Evolutionary conservation across 2,329 filamentous ascomycete species (phyloP).

Genomic region (Ceratocystis colombiana): DNA sequence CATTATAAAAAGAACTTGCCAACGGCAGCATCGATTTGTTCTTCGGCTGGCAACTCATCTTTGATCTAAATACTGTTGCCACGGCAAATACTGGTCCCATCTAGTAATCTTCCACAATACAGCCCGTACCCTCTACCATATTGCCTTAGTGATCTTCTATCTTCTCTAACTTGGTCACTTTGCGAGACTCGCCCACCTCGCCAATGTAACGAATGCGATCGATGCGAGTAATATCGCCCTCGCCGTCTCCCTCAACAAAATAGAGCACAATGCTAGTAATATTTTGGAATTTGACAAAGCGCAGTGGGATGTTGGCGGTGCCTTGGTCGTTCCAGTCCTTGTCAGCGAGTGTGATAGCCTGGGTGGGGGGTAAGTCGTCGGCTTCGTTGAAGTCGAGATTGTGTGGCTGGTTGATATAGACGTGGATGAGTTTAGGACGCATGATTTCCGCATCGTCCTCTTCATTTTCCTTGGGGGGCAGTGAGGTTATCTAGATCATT

Average conservation of each 20-base stretch:
- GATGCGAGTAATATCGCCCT: slow-evolving; percentile 74
- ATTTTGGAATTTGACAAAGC: slow-evolving; percentile 97
- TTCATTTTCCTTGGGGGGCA: slow-evolving; percentile 49
- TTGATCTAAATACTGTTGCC: not conserved
- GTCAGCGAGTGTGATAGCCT: slow-evolving; percentile 62
- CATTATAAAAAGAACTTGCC: not conserved
- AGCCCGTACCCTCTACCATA: not conserved
- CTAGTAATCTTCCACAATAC: not conserved
- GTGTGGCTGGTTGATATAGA: slow-evolving; percentile 81
- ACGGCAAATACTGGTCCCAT: not conserved
- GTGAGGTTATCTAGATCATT: slow-evolving; percentile 64
- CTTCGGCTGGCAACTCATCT: not conserved
- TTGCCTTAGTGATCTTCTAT: slow-evolving; percentile 56
- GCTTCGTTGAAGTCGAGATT: slow-evolving; percentile 94
- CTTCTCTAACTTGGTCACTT: slow-evolving; percentile 93
- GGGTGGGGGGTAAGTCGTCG: slow-evolving; percentile 71
- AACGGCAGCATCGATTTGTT: not conserved
- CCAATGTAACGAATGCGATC: slow-evolving; percentile 73
- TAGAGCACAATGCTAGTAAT: slow-evolving; percentile 80
- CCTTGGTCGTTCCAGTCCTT: slow-evolving; percentile 74
- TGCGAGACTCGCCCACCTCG: slow-evolving; percentile 80
- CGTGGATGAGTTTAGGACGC: slow-evolving; percentile 69
- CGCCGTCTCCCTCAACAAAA: slow-evolving; percentile 70
- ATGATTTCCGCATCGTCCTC: slow-evolving; percentile 66
- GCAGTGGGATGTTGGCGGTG: slow-evolving; percentile 61